A percentile compares a stretch with the other conserved stretches of the same genome.
phyloP scores from a whole-genome alignment of 1,284 basidiomycete species.

The Fomitopsis betulina region DNA sequence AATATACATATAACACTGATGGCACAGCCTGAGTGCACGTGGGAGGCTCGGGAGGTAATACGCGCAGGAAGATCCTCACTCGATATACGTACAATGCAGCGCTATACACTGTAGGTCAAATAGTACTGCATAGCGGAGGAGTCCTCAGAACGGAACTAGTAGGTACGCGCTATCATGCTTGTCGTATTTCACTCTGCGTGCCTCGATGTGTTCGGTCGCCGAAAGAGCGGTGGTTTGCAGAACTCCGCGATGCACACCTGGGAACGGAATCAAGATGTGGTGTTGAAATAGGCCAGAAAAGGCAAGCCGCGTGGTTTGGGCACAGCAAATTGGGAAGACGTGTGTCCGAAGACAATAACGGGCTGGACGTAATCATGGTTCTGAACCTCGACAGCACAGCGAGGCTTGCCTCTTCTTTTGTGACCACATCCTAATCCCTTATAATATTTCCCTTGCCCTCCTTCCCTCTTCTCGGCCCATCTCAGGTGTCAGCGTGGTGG shows the following conservation, averaged over 20 bases:
- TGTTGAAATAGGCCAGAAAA: neutral
- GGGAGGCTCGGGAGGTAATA: too few relatives aligned
- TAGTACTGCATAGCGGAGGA: too few relatives aligned
- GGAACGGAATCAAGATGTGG: neutral
- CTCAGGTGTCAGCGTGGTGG: neutral
- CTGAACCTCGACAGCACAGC: neutral
- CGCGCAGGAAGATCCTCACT: too few relatives aligned
- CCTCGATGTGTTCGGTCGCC: too few relatives aligned
- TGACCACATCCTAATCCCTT: neutral
- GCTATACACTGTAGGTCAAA: too few relatives aligned
- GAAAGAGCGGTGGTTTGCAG: neutral
- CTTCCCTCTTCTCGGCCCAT: neutral
- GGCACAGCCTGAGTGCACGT: too few relatives aligned
- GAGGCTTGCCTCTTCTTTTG: neutral
- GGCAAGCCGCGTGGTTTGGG: neutral
- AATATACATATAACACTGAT: too few relatives aligned
- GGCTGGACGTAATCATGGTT: neutral
- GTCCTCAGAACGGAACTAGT: too few relatives aligned
- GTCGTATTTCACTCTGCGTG: too few relatives aligned
- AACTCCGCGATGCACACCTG: neutral
- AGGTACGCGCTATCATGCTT: too few relatives aligned
- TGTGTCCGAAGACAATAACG: neutral
- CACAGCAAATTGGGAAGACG: neutral
- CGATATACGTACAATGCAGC: too few relatives aligned
- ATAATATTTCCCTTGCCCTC: neutral